Base-by-base conservation (phyloP, 176 grass and related monocot species). In the Aegilops bicornis region DNA sequence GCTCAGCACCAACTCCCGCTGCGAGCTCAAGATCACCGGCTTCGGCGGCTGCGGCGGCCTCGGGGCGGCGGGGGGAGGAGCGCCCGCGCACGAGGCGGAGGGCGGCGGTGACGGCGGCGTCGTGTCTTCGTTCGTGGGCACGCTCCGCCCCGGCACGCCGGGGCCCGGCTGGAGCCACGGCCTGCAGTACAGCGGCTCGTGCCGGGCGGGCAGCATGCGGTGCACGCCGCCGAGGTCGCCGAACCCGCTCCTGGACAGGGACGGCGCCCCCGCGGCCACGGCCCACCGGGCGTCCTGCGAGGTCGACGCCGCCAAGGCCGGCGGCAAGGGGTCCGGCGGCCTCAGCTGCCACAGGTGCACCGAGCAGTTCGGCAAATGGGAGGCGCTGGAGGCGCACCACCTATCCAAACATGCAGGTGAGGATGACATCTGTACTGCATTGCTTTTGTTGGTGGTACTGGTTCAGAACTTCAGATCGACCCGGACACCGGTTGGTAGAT, bases 1-100 rank as follows among this genome's bases (percentile, higher is more conserved):
- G 13, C 87, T 96, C 63, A 92, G 96, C 92, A 92, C 91, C 86
- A 96, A 96, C 82, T 96, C 96, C 8, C 87, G 94, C 76, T 98
- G 96, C 69, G 96, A 98, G 79, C 91, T 98, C 43, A 96, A 89
- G 87, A 98, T 98, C 52, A 94, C 96, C 17, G 96, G 93, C 7
- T 92, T 88, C 67, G 90, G 93, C 23, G 96, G 93, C 5, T 92
- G 86, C 66, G 90, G 93, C 23, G 43, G 63, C 84, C 58, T 83
- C 60, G 47, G 59, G 0, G 56, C 36, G 16, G 5, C 23, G 2
- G 69, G 72, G 5, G 66, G 12, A 2, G 69, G 50, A 20, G 43
- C 10, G 12, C 40, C 3, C 27, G 33, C 31, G 13, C 20, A 76
- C 29, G 86, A 77, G 6, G 6, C 7, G 4, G 87, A 82, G 1